Evolutionary conservation across 2,329 filamentous ascomycete species (phyloP), one percentile per base, ranked within the genome.

Genomic region (Ophiostoma fasciatum): DNA sequence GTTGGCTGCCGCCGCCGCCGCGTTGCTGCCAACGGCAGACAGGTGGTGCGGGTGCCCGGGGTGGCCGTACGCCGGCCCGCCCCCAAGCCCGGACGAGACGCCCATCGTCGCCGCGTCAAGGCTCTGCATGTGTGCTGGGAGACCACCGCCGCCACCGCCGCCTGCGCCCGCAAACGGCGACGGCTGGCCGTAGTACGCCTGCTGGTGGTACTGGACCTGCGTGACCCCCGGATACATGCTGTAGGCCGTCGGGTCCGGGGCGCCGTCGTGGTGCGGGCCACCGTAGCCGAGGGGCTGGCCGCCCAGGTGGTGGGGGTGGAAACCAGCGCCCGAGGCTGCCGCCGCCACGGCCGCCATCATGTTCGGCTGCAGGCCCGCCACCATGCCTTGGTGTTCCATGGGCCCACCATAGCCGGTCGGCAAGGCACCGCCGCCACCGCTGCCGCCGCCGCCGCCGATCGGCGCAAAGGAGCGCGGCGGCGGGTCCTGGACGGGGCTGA

Each of bases 401-500:
- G n/a, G n/a, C n/a, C n/a, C n/a, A n/a, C n/a, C n/a, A n/a, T n/a
- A n/a, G n/a, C n/a, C n/a, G n/a, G n/a, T n/a, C n/a, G n/a, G n/a
- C n/a, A n/a, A n/a, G n/a, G n/a, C n/a, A n/a, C n/a, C n/a, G n/a
- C n/a, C n/a, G n/a, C n/a, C n/a, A n/a, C n/a, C n/a, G n/a, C n/a
- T n/a, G n/a, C n/a, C n/a, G n/a, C n/a, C n/a, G n/a, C n/a, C n/a
- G n/a, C n/a, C n/a, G n/a, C n/a, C n/a, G n/a, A n/a, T 14, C 4
- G 48, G 48, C 21, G 51, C 53, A 34, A 55, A 55, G 1, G 46
- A 45, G 27, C 63, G 59, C 9, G 59, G 60, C 7, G 64, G 62
- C 2, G 59, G 62, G 30, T 74, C 71, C 45, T 76, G 74, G 3
- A 80, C 63, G 1, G 76, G 76, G 49, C 74, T 80, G 53, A 81